A percentile compares a stretch with the other conserved stretches of the same genome.
phyloP scores from a whole-genome alignment of 2,329 filamentous ascomycete genomes.

The Aaosphaeria pasadenensis region DNA sequence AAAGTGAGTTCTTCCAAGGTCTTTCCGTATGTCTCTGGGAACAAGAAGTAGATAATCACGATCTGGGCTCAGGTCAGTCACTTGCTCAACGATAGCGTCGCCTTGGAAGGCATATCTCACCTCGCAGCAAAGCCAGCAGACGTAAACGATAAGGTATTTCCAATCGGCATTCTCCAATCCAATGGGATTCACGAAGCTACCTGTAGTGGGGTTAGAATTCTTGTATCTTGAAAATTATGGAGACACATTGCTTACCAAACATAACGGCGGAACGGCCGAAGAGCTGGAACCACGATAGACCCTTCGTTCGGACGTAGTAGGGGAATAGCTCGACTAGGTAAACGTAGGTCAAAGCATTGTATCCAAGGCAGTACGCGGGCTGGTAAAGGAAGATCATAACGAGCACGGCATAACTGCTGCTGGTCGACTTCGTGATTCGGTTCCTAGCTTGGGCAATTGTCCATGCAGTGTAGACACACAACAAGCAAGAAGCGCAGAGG shows the following conservation, averaged over 20 bases:
- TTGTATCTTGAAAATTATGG: background rate
- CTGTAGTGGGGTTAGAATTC: constrained; percentile 1
- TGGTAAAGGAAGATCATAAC: constrained; percentile 53
- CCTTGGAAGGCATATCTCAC: background rate
- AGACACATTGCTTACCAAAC: constrained; percentile 38
- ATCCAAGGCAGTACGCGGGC: constrained; percentile 55
- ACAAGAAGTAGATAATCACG: constrained; percentile 34
- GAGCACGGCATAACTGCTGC: constrained; percentile 43
- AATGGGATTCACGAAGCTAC: constrained; percentile 61
- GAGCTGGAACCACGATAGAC: constrained; percentile 58
- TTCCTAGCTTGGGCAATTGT: constrained; percentile 49
- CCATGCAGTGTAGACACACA: constrained; percentile 35
- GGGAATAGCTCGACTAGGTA: constrained; percentile 53
- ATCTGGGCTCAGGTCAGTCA: constrained; percentile 4
- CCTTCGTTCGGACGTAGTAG: constrained; percentile 50
- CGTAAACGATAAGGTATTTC: constrained; percentile 64
- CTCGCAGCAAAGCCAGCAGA: constrained; percentile 33
- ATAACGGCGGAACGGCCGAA: constrained; percentile 60
- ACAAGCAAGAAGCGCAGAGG: constrained; percentile 33
- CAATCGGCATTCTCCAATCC: constrained; percentile 59
- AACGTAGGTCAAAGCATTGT: constrained; percentile 57
- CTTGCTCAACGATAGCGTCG: no score
- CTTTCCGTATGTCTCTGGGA: constrained; percentile 32
- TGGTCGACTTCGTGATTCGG: constrained; percentile 39
- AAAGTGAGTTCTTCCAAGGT: constrained; percentile 33